Conservation (phyloP, 2,329 filamentous ascomycete genomes). For the Cercospora citrullina region DNA sequence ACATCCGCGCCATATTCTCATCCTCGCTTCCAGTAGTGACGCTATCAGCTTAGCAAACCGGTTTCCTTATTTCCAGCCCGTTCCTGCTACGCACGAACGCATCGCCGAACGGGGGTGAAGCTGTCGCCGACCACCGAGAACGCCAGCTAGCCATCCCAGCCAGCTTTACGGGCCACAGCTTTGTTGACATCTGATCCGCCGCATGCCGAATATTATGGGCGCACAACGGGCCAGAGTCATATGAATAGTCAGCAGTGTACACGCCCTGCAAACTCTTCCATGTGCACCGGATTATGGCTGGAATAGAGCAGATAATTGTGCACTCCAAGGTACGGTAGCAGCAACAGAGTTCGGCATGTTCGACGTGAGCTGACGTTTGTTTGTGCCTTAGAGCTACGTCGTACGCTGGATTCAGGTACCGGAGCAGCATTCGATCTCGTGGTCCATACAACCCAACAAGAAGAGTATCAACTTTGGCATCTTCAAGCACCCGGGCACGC, state of each 20-base stretch:
- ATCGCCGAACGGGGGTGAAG: neutral
- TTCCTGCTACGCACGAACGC: neutral
- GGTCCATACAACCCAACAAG: slow-evolving; percentile 96
- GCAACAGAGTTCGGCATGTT: neutral
- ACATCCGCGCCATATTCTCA: neutral
- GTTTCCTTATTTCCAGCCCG: neutral
- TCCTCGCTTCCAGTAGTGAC: neutral
- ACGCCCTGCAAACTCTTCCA: neutral
- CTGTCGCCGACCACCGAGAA: neutral
- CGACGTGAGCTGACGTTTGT: slow-evolving; percentile 8
- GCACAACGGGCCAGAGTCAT: slow-evolving; percentile 10
- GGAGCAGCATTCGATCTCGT: slow-evolving; percentile 88
- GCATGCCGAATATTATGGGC: slow-evolving; percentile 19
- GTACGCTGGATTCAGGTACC: slow-evolving; percentile 95
- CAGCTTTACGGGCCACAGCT: neutral
- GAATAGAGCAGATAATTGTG: slow-evolving; percentile 94
- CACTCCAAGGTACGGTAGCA: slow-evolving; percentile 77
- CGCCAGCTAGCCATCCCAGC: neutral
- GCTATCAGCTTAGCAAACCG: neutral
- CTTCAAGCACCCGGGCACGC: slow-evolving; percentile 89
- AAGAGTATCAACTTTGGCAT: slow-evolving; percentile 98
- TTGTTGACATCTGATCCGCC: slow-evolving; percentile 9
- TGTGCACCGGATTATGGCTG: slow-evolving; percentile 64
- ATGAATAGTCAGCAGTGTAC: slow-evolving; percentile 17
- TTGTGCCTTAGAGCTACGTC: slow-evolving; percentile 75